phyloP scores from a whole-genome alignment of 2,329 filamentous ascomycete genomes.

The Coniochaeta prunicola region DNA sequence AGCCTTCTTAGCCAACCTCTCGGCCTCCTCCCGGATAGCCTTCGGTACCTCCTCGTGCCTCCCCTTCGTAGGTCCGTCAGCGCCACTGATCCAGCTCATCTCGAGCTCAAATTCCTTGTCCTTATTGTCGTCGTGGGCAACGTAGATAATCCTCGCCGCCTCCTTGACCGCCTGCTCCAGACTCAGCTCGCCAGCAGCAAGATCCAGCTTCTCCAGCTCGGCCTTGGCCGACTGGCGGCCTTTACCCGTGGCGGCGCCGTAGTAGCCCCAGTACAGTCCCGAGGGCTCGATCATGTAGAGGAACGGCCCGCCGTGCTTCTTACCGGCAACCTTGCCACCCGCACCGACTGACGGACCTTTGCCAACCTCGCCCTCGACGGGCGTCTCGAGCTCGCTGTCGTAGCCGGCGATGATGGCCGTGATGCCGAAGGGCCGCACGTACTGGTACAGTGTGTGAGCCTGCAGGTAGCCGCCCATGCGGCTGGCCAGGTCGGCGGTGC shows the following conservation, averaged over 20 bases:
- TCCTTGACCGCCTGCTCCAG: constrained; percentile 89
- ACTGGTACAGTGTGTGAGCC: constrained; percentile 95
- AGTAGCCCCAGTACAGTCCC: constrained; percentile 97
- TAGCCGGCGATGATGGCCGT: constrained; percentile 91
- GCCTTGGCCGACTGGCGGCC: constrained; percentile 95
- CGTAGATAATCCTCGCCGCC: constrained; percentile 93
- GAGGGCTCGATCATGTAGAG: constrained; percentile 99
- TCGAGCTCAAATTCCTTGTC: constrained; percentile 99
- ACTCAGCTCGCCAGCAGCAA: constrained; percentile 66
- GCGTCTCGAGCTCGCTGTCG: constrained; percentile 79
- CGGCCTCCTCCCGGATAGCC: constrained; percentile 83
- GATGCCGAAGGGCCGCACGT: constrained; percentile 92
- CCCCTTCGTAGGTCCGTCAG: constrained; percentile 83
- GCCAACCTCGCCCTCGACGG: constrained; percentile 87
- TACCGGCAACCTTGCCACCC: constrained; percentile 70
- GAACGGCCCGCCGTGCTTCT: constrained; percentile 79
- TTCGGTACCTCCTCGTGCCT: constrained; percentile 90
- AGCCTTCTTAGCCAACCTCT: constrained; percentile 84
- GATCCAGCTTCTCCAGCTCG: constrained; percentile 94
- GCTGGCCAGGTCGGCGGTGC: constrained; percentile 77
- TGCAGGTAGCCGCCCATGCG: constrained; percentile 95
- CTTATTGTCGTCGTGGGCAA: constrained; percentile 97
- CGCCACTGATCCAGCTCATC: constrained; percentile 93
- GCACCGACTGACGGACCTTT: constrained; percentile 69
- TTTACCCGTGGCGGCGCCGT: constrained; percentile 94